A percentile compares a stretch with the other conserved stretches of the same genome.
phyloP scores from a whole-genome alignment of 148 eudicot species.

The Camellia sinensis region DNA sequence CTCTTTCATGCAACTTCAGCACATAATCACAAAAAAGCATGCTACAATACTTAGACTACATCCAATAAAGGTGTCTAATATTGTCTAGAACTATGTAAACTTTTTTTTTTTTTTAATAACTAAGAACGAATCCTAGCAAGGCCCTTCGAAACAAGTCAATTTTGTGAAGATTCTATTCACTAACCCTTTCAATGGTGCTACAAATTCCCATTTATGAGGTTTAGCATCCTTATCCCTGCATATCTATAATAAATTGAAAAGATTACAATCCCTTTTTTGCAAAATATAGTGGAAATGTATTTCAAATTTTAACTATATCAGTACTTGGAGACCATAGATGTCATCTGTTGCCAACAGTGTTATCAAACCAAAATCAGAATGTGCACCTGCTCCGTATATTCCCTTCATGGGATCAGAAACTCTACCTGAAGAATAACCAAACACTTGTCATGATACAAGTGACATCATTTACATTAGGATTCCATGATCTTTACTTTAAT shows the following conservation, averaged over 20 bases:
- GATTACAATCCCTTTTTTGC: conserved; percentile 3
- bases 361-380: conserved; percentile 83
- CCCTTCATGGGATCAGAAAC: conserved; percentile 77
- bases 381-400: conserved; percentile 93
- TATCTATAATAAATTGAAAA: conserved; percentile 45
- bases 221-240: conserved; percentile 86
- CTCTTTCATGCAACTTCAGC: neutral
- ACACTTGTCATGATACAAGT: neutral
- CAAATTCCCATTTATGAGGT: conserved; percentile 88
- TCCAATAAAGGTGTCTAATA: neutral
- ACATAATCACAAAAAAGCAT: conserved; percentile 1
- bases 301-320: conserved; percentile 14
- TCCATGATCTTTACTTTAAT: conserved; percentile 1
- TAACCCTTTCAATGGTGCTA: conserved; percentile 85
- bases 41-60: neutral
- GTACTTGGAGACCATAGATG: conserved; percentile 86
- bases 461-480: conserved; percentile 3
- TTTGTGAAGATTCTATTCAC: conserved; percentile 17
- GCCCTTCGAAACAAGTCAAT: neutral
- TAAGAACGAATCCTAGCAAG: too few relatives aligned
- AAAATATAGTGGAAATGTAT: conserved; percentile 2
- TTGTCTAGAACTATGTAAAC: neutral
- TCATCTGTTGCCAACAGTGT: conserved; percentile 94
- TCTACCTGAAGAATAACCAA: conserved; percentile 39
- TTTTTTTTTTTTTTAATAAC: too few relatives aligned